Base-by-base conservation (phyloP, 1,284 basidiomycete species). In the Cutaneotrichosporon mucoides region DNA sequence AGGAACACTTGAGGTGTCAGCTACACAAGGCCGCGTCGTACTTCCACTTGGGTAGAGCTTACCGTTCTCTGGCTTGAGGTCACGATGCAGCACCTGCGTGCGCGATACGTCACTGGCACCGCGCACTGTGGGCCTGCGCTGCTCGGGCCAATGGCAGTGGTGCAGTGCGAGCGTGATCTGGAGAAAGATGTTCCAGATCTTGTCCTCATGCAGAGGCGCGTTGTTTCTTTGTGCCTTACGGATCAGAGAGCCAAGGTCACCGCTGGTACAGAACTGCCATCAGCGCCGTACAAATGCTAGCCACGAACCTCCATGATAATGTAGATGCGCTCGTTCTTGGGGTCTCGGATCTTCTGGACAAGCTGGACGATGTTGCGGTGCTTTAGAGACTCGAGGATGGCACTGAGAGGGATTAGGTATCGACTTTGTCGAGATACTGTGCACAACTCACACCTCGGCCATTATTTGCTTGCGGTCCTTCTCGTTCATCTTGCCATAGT, bases 11-110 rank as follows among this genome's bases (percentile, higher is more conserved):
- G 24, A 24, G 40, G 5, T 33, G 43, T 51, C 13, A 36, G 51
- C 13, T 9, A 24, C 24, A 24, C 24, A 24, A 24, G 24, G 24
- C 24, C 24, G 24, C 24, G 24, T 24, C 24, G 24, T 24, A 24
- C 24, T 24, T 24, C 24, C 24, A 24, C 24, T 24, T 24, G 24
- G 24, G 24, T 24, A 24, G 24, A 24, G 24, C 86, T 52, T 60
- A 91, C 92, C 90, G 79, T 98, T 98, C 76, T 99, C 95, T 0
- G 94, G 95, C 78, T 99, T 98, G 61, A 98, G 76, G 79, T 99
- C 94, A 15, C 94, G 82, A 80, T 99, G 94, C 53, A 99, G 77
- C 63, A 98, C 92, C 71, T 92, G 90, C 8, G 63, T 63, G 11
- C 56, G 53, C 38, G 36, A 38, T 2, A 35, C 48, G 3, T n/a